A percentile compares a stretch with the other conserved stretches of the same genome.
Evolutionary conservation across 768 basidiomycete genomes (phyloP).

Genomic region (Tricholoma terreum): DNA sequence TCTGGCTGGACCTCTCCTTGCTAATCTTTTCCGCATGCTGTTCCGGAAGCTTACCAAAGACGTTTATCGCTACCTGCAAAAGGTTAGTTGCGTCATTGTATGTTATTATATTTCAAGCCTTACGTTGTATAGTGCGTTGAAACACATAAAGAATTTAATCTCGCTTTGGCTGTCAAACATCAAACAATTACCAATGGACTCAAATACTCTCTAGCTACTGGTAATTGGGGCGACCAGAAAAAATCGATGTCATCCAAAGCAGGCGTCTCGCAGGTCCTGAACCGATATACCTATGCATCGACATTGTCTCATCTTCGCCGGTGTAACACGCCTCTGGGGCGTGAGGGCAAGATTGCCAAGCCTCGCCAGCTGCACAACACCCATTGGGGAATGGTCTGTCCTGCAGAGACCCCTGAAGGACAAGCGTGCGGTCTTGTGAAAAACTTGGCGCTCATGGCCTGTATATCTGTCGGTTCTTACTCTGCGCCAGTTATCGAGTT

Average conservation of each 20-base stretch:
- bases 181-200: conserved; percentile 98
- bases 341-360: conserved; percentile 98
- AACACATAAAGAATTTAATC: conserved; percentile 91
- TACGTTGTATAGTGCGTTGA: conserved; percentile 79
- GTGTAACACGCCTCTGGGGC: conserved; percentile 95
- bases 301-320: conserved; percentile 97
- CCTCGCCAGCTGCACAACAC: conserved; percentile 99
- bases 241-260: conserved; percentile 98
- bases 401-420: conserved; percentile 98
- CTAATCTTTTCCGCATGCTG: conserved; percentile 97
- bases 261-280: conserved; percentile 97
- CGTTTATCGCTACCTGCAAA: conserved; percentile 95
- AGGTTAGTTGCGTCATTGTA: conserved; percentile 47
- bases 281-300: conserved; percentile 98
- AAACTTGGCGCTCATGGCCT: conserved; percentile 95
- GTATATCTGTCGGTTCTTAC: conserved; percentile 95
- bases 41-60: conserved; percentile 97
- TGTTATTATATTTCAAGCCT: conserved; percentile 5
- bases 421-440: conserved; percentile 99
- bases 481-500: conserved; percentile 97
- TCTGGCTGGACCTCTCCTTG: conserved; percentile 90
- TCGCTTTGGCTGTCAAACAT: conserved; percentile 89
- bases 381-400: conserved; percentile 99
- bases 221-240: conserved; percentile 99
- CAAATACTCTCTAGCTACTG: conserved; percentile 96